A percentile compares a stretch with the other conserved stretches of the same genome.
Evolutionary conservation across 106 monocot genomes (phyloP).

Genomic region (Apostasia ramifera): DNA sequence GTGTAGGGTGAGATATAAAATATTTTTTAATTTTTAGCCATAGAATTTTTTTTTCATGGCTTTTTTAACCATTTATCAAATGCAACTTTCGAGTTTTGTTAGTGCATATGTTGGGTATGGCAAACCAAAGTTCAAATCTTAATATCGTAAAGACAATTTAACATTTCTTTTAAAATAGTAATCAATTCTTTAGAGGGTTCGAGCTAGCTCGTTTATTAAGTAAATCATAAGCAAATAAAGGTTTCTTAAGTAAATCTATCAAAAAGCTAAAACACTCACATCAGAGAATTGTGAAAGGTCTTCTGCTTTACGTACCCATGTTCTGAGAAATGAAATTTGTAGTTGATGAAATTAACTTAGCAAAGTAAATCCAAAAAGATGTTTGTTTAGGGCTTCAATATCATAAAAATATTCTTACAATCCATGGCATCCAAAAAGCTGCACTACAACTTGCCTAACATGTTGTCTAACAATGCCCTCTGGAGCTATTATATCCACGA

Average conservation of each 20-base stretch:
- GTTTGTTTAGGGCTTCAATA: not conserved
- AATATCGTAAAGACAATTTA: no score
- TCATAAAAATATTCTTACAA: constrained; percentile 13
- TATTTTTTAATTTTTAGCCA: no score
- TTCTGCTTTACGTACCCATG: constrained; percentile 36
- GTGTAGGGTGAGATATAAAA: no score
- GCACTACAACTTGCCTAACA: constrained; percentile 15
- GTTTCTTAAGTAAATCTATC: not conserved
- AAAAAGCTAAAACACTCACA: constrained; percentile 30
- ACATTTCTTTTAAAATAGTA: no score
- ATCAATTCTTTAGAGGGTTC: no score
- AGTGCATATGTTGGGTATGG: no score
- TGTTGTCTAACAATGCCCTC: constrained; percentile 8
- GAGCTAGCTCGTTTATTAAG: not conserved
- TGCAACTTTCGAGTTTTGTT: no score
- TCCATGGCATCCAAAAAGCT: constrained; percentile 20
- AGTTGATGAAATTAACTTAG: not conserved
- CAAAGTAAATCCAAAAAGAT: not conserved
- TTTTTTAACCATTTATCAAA: no score
- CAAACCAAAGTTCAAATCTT: no score
- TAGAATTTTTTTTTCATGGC: no score
- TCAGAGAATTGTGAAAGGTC: constrained; percentile 36
- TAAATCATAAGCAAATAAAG: not conserved
- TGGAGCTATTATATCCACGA: constrained; percentile 19
- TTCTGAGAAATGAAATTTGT: constrained; percentile 24